These are phyloP conservation scores for Cynara cardunculus DNA, from an alignment of 129 eudicot species.

Conservation along the genomic window DNA sequence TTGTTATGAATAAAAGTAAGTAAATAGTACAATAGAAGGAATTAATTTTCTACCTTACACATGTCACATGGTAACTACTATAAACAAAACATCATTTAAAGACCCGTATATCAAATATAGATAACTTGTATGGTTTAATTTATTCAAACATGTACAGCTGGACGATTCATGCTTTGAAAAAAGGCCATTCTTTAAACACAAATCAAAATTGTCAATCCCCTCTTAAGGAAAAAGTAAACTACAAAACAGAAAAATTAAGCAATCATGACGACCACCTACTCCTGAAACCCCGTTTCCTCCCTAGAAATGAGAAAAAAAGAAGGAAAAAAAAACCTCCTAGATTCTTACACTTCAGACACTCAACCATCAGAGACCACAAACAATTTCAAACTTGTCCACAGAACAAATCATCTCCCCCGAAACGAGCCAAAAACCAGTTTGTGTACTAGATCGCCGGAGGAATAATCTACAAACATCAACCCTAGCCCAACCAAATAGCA, in stretches of 20 bases:
- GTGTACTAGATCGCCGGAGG: background rate
- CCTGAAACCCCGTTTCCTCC: background rate
- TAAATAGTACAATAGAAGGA: background rate
- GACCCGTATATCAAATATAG: background rate
- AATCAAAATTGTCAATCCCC: constrained; percentile 22
- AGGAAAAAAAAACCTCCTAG: background rate
- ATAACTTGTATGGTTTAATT: background rate
- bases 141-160: constrained; percentile 34
- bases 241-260: constrained; percentile 7
- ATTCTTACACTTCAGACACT: background rate
- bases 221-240: background rate
- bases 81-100: constrained; percentile 16
- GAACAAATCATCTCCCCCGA: background rate
- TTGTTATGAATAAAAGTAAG: constrained; percentile 1
- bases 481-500: background rate
- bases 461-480: constrained; percentile 10
- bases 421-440: background rate
- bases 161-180: constrained; percentile 13
- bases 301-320: background rate
- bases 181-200: constrained; percentile 1
- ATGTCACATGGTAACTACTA: constrained; percentile 2
- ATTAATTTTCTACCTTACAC: background rate
- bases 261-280: constrained; percentile 26
- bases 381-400: background rate
- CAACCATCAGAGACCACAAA: background rate